Conservation (phyloP, 2,329 filamentous ascomycete genomes). For the Aspergillus amoenus region DNA sequence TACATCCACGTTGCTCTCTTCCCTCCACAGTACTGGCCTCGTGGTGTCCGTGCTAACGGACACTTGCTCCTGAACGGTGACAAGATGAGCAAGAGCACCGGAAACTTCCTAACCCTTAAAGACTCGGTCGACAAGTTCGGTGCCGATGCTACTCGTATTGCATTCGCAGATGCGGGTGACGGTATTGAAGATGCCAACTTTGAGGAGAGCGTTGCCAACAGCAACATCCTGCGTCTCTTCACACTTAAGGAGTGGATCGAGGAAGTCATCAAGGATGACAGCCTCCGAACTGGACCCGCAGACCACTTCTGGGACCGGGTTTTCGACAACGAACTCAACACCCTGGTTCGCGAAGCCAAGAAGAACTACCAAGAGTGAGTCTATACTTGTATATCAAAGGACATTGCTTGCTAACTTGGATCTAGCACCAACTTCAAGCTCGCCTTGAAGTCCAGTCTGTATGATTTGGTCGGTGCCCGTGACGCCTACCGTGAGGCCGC, state of each 20-base stretch:
- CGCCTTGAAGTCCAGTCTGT: constrained; percentile 81
- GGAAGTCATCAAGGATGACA: constrained; percentile 71
- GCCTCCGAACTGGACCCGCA: constrained; percentile 72
- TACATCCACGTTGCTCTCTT: constrained; percentile 94
- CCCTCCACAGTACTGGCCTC: constrained; percentile 83
- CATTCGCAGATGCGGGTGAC: constrained; percentile 91
- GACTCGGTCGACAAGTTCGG: constrained; percentile 90
- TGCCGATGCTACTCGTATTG: constrained; percentile 86
- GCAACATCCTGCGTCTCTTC: constrained; percentile 81
- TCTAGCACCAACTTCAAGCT: constrained; percentile 73
- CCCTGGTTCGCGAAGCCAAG: constrained; percentile 73
- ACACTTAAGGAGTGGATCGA: constrained; percentile 89
- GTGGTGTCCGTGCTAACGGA: constrained; percentile 81
- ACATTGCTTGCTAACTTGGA: constrained; percentile 16
- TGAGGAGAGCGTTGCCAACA: constrained; percentile 91
- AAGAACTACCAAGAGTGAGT: constrained; percentile 70
- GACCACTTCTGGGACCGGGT: constrained; percentile 81
- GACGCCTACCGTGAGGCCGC: constrained; percentile 88
- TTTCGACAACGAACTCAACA: constrained; percentile 92
- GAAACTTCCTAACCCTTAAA: constrained; percentile 91
- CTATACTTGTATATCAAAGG: background rate
- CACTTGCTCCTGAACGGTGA: constrained; percentile 93
- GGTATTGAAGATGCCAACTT: constrained; percentile 96
- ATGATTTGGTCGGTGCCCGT: constrained; percentile 84
- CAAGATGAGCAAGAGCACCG: constrained; percentile 98